Conservation (phyloP, 176 grass and related monocot genomes). For the Chrysopogon serrulatus region DNA sequence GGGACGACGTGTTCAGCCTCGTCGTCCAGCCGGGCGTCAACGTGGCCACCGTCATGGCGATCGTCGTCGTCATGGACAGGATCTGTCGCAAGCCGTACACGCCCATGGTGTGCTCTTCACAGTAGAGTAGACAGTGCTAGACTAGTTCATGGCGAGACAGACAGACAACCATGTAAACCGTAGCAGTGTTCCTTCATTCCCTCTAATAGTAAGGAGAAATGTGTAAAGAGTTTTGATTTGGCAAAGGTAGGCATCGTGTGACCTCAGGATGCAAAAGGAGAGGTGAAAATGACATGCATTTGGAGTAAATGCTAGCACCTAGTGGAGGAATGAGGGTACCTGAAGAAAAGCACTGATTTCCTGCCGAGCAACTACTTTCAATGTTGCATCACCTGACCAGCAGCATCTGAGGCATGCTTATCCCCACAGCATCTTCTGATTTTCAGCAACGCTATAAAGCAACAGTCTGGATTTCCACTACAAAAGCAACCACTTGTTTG, state of each 20-base stretch:
- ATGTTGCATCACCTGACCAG: not conserved
- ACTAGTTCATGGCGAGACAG: too few species aligned
- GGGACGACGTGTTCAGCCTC: constrained; percentile 89
- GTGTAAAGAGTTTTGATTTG: not conserved
- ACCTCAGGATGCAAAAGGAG: not conserved
- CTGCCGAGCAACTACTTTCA: not conserved
- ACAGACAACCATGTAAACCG: too few species aligned
- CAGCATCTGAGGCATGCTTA: not conserved
- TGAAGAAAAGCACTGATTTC: not conserved
- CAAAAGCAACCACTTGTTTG: not conserved
- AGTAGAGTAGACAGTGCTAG: not conserved
- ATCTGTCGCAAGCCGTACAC: constrained; percentile 47
- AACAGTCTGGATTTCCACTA: not conserved
- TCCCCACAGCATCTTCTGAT: too few species aligned
- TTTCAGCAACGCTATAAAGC: not conserved
- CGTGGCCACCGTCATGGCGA: constrained; percentile 58
- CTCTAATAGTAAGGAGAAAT: not conserved
- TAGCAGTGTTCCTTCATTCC: not conserved
- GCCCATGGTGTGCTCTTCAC: constrained; percentile 44
- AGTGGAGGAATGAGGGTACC: not conserved
- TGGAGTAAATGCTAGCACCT: not conserved
- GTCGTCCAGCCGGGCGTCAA: constrained; percentile 54
- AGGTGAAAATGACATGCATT: not conserved
- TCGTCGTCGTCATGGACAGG: constrained; percentile 85
- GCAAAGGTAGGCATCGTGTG: not conserved